Evolutionary conservation across 441 rosid species (phyloP).

Genomic region (Flueggea neowawraea): DNA sequence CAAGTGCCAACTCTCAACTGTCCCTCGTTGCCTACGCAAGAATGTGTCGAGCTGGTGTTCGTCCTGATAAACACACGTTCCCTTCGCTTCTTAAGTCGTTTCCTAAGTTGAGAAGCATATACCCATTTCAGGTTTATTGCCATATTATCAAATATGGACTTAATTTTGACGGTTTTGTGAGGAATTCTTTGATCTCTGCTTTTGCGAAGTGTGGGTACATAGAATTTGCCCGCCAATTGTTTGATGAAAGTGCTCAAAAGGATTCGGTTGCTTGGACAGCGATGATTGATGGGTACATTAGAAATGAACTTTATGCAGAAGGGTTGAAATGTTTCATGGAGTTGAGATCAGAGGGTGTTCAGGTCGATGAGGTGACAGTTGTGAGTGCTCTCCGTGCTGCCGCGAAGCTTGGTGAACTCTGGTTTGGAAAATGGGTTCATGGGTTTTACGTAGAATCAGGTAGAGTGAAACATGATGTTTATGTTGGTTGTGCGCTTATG

Average conservation of each 20-base stretch:
- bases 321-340: constrained; percentile 44
- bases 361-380: constrained; percentile 49
- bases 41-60: constrained; percentile 21
- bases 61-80: constrained; percentile 25
- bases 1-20: constrained; percentile 15
- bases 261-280: constrained; percentile 74
- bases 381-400: constrained; percentile 57
- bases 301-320: constrained; percentile 56
- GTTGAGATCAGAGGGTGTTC: constrained; percentile 40
- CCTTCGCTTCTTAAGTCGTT: constrained; percentile 31
- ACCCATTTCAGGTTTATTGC: constrained; percentile 25
- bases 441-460: constrained; percentile 29
- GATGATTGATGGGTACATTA: constrained; percentile 73
- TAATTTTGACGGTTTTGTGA: constrained; percentile 37
- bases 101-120: constrained; percentile 14
- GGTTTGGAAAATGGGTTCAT: constrained; percentile 54
- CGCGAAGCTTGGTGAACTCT: constrained; percentile 45
- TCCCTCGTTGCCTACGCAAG: constrained; percentile 20
- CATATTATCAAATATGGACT: constrained; percentile 30
- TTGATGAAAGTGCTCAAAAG: constrained; percentile 43
- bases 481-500: constrained; percentile 57
- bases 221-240: constrained; percentile 49
- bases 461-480: constrained; percentile 44
- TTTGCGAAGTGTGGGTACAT: constrained; percentile 62
- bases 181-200: constrained; percentile 61